phyloP scores from a whole-genome alignment of 345 rosid species.

The Pistacia integerrima region DNA sequence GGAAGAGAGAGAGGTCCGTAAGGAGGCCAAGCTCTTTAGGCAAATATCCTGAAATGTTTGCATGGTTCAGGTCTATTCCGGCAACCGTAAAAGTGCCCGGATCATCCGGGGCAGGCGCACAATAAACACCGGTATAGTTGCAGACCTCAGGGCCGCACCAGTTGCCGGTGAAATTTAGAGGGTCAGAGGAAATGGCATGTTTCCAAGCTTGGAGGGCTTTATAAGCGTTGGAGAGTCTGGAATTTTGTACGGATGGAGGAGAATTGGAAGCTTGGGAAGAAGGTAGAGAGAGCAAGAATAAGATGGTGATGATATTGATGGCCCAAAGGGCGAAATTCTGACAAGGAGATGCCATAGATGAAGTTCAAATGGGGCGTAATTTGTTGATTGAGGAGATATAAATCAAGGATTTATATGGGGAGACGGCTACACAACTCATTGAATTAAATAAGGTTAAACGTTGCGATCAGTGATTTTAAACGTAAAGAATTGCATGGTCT shows the following conservation, averaged over 20 bases:
- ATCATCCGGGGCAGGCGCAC: slow-evolving; percentile 70
- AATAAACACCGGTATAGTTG: slow-evolving; percentile 80
- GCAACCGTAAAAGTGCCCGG: slow-evolving; percentile 62
- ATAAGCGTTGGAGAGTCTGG: slow-evolving; percentile 69
- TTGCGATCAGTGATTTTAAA: slow-evolving; percentile 14
- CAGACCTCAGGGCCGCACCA: slow-evolving; percentile 89
- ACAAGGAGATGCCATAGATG: neutral
- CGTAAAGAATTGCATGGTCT: neutral
- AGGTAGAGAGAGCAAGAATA: slow-evolving; percentile 23
- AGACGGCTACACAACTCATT: neutral
- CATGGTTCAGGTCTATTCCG: slow-evolving; percentile 85
- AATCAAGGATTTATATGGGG: neutral
- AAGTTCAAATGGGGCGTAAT: slow-evolving; percentile 9
- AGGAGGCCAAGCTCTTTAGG: slow-evolving; percentile 76
- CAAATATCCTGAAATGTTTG: slow-evolving; percentile 60
- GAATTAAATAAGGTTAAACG: neutral
- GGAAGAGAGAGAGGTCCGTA: slow-evolving; percentile 73
- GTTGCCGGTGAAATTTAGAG: slow-evolving; percentile 55
- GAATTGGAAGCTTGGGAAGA: slow-evolving; percentile 26
- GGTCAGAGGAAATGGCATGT: slow-evolving; percentile 60
- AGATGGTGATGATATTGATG: neutral
- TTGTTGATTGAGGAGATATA: neutral
- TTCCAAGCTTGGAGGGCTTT: slow-evolving; percentile 83
- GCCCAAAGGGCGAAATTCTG: slow-evolving; percentile 21
- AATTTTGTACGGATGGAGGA: slow-evolving; percentile 39